These are phyloP conservation scores for Candida sp. DNA, from an alignment of 1,139 yeast genomes.

Conservation along the genomic window DNA sequence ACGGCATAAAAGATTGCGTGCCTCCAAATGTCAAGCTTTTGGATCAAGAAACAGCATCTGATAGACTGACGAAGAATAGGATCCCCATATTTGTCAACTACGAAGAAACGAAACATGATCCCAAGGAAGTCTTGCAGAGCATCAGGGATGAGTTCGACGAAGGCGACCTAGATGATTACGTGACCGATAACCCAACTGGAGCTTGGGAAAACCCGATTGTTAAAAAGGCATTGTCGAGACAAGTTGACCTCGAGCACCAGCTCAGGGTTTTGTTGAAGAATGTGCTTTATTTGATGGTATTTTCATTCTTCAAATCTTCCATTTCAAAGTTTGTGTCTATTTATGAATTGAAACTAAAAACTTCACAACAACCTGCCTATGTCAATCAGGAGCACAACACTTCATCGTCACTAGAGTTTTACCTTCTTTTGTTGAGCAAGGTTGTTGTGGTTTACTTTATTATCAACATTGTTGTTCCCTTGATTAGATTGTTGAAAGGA, in stretches of 20 bases:
- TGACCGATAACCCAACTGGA: conserved; percentile 30
- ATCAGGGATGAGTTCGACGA: conserved; percentile 14
- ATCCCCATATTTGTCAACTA: conserved; percentile 19
- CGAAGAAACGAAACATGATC: background rate
- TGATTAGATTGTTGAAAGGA: conserved; percentile 25
- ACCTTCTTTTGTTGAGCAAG: conserved; percentile 10
- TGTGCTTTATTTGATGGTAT: conserved; percentile 20
- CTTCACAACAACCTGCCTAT: background rate
- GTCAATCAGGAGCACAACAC: background rate
- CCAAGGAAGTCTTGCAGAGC: conserved; percentile 8
- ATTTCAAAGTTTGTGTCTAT: conserved; percentile 12
- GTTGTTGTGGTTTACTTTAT: conserved; percentile 10
- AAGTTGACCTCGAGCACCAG: conserved; percentile 33
- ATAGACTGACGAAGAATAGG: conserved; percentile 7
- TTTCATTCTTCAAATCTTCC: conserved; percentile 21
- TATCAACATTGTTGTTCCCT: conserved; percentile 18
- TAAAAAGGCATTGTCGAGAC: conserved; percentile 39
- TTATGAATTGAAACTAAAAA: conserved; percentile 12
- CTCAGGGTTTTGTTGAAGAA: conserved; percentile 24
- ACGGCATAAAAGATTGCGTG: conserved; percentile 33
- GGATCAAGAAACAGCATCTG: conserved; percentile 1
- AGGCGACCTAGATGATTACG: conserved; percentile 14
- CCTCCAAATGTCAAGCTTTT: conserved; percentile 28
- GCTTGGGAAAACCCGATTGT: conserved; percentile 48
- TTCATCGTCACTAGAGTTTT: conserved; percentile 4